Percentiles rank a stretch among this genome's conserved stretches.
These are phyloP conservation scores for Ophiostoma pallidulum DNA, from an alignment of 2,329 filamentous ascomycete species.

Conservation along the genomic window DNA sequence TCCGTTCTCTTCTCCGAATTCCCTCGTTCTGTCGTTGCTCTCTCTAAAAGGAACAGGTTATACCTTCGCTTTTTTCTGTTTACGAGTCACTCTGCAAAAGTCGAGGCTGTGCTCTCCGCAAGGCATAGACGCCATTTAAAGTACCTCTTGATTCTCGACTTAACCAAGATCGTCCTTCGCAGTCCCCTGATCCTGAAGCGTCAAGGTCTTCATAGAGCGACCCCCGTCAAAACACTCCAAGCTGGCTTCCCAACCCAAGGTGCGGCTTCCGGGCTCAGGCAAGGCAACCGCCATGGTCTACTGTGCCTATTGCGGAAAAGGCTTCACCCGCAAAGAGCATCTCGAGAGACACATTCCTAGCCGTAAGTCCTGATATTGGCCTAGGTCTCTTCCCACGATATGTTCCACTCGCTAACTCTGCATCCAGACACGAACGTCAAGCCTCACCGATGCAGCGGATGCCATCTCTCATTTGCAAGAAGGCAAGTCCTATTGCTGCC, in stretches of 20 bases:
- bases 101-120: conserved; percentile 7
- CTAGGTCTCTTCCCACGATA: conserved; percentile 1
- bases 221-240: not conserved
- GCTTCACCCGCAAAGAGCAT: conserved; percentile 47
- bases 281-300: conserved; percentile 29
- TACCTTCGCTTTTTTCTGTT: not conserved
- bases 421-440: conserved; percentile 44
- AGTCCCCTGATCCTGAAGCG: not conserved
- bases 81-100: not conserved
- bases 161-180: not conserved
- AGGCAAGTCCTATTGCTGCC: conserved; percentile 27
- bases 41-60: not conserved
- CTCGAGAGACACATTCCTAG: conserved; percentile 45
- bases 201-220: not conserved
- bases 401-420: not conserved
- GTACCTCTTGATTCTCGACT: not conserved
- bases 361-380: conserved; percentile 28
- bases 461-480: conserved; percentile 40
- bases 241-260: conserved; percentile 11
- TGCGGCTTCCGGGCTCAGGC: conserved; percentile 5
- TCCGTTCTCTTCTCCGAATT: not conserved
- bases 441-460: conserved; percentile 39
- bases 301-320: conserved; percentile 46
- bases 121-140: not conserved
- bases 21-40: conserved; percentile 10